These are phyloP conservation scores for Eutrema yunnanense DNA, from an alignment of 345 rosid genomes.

Conservation along the genomic window DNA sequence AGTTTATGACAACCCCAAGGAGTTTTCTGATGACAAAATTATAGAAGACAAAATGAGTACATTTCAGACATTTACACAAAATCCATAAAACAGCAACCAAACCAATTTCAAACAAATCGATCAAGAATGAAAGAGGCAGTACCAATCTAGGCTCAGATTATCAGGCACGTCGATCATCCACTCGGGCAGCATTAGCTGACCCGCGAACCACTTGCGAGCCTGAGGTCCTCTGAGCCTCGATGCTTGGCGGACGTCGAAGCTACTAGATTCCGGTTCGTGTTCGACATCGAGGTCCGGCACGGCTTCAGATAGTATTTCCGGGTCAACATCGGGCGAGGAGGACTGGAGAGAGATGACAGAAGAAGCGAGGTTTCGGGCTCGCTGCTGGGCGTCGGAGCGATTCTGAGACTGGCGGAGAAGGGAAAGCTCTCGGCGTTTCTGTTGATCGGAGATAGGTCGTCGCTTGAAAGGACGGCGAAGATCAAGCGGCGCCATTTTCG, in stretches of 20 bases:
- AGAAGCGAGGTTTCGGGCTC: conserved; percentile 76
- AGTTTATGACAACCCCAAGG: neutral
- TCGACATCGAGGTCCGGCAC: conserved; percentile 16
- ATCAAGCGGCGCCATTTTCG: conserved; percentile 66
- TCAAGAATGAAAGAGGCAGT: neutral
- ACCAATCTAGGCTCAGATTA: conserved; percentile 69
- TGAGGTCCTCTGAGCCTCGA: conserved; percentile 69
- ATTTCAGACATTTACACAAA: neutral
- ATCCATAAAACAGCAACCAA: neutral
- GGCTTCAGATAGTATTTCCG: conserved; percentile 32
- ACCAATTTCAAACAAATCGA: neutral
- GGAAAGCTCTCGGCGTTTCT: conserved; percentile 74
- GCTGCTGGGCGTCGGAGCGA: conserved; percentile 82
- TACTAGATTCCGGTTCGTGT: conserved; percentile 39
- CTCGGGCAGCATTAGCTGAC: conserved; percentile 88
- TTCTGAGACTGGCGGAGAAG: conserved; percentile 69
- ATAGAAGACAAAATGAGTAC: neutral
- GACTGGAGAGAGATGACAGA: conserved; percentile 57
- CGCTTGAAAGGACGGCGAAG: conserved; percentile 84
- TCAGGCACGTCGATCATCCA: conserved; percentile 98
- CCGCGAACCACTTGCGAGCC: conserved; percentile 79
- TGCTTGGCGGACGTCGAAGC: conserved; percentile 57
- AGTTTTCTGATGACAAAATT: neutral
- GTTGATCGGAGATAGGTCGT: conserved; percentile 82
- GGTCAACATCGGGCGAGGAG: conserved; percentile 33